Conservation (phyloP, 495 filamentous ascomycete species). For the Evansstolkia leycettana region DNA sequence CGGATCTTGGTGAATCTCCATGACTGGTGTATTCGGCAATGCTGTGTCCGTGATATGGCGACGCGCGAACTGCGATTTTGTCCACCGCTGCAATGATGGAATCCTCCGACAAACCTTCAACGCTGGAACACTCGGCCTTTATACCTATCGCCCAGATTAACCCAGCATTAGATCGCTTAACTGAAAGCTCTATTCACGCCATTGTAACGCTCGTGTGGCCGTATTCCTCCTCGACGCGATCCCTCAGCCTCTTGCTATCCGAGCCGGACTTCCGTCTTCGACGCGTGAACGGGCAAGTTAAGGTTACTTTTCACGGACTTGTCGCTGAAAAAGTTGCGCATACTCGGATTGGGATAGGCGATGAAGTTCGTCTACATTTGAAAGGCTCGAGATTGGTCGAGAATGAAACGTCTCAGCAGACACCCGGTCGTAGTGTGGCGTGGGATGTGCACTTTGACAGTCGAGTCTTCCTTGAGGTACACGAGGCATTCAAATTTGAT, state of each 20-base stretch:
- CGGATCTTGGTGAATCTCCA: background rate
- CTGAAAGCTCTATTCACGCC: slow-evolving; percentile 39
- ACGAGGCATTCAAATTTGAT: background rate
- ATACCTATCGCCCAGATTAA: slow-evolving; percentile 58
- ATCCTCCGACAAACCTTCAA: slow-evolving; percentile 13
- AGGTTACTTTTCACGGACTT: slow-evolving; percentile 60
- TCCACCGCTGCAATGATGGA: slow-evolving; percentile 21
- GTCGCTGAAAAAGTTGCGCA: slow-evolving; percentile 58
- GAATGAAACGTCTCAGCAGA: slow-evolving; percentile 31
- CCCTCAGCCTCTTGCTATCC: slow-evolving; percentile 63
- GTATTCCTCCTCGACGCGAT: slow-evolving; percentile 62
- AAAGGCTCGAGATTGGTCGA: slow-evolving; percentile 48
- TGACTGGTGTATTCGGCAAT: background rate
- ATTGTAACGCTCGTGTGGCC: slow-evolving; percentile 85
- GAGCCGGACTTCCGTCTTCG: slow-evolving; percentile 84
- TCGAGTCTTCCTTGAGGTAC: slow-evolving; percentile 49
- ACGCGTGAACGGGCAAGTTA: slow-evolving; percentile 66
- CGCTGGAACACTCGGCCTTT: slow-evolving; percentile 15
- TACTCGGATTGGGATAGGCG: slow-evolving; percentile 59
- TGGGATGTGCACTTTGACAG: slow-evolving; percentile 58
- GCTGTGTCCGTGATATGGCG: background rate
- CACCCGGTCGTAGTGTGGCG: slow-evolving; percentile 57
- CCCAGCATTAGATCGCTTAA: slow-evolving; percentile 31
- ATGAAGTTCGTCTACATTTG: slow-evolving; percentile 57
- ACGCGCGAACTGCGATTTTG: background rate